Evolutionary conservation across 352 stramenopile genomes (phyloP), one percentile per base, ranked within the genome.

Genomic region (Albugo candida): DNA sequence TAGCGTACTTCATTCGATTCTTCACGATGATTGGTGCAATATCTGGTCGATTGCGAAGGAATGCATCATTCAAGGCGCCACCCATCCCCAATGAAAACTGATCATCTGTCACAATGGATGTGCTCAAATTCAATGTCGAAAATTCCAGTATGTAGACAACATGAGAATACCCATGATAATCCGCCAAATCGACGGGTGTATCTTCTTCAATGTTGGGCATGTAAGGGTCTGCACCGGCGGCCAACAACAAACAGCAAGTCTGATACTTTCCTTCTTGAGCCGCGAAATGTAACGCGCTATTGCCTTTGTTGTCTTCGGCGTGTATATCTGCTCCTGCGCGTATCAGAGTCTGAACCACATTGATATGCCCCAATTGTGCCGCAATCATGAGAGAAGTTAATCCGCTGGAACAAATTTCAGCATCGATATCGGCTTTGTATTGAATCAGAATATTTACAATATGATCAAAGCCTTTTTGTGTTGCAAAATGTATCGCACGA

Each of bases 181-280:
- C 65, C 12, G 74, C 74, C 37, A 91, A 65, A 42, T 91, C 78
- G 45, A 86, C 83, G 11, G 78, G 68, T 45, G 78, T 86, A 49
- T 91, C 58, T 41, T 81, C 65, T n/a, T 63, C 60, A 18, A 75
- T 61, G 53, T 91, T 87, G 18, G 78, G 78, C 69, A 91, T 85
- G 49, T 87, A 71, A 20, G 77, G 70, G 47, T 91, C 78, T 5
- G 74, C 78, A 21, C 78, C 78, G 10, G 78, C 78, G n/a, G 75
- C 85, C 12, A 91, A 51, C 45, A 91, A 53, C 36, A 87, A 51
- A 44, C 86, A 87, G 20, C 71, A 83, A 11, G 70, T 62, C 37
- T 74, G 70, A 56, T 86, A 83, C 58, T 86, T 77, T 13, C 74
- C 78, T 36, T 74, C 66, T 19, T 63, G 63, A 52, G 70, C 83